Evolutionary conservation across 164 flowering plant genomes (phyloP), one percentile per base, ranked within the genome.

Genomic region (Chloranthus sessilifolius): DNA sequence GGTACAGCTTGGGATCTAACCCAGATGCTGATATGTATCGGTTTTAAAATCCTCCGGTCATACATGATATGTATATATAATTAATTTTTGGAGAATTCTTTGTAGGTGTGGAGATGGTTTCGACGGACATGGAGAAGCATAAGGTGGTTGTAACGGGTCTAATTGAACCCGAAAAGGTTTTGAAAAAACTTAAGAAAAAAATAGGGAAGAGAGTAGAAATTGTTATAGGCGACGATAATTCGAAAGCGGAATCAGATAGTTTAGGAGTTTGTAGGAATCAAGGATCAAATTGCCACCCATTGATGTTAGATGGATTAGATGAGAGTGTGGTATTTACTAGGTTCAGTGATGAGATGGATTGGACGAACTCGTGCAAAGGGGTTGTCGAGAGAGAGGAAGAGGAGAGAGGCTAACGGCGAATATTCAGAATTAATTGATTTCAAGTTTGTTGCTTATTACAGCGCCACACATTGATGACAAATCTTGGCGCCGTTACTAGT

Each of bases 291-390:
- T 7, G 5, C 11, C 22, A 27, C 4, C 27, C 40, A 6, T 21
- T 62, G 55, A 3, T 51, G 24, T 44, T 37, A 26, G 60, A 53
- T 23, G 61, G 52, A 30, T 52, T 68, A 42, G 55, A 21, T 3
- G 62, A 61, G 1, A 21, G 31, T 19, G 54, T 44, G 6, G 6
- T 60, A 2, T 46, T 72, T n/a, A 62, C 67, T 38, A 62, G 75
- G 66, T 86, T 86, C 45, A 83, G 73, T 37, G 95, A 86, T 37
- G 95, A 86, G 55, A 83, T n/a, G n/a, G n/a, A n/a, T n/a, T n/a
- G n/a, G n/a, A n/a, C n/a, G n/a, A n/a, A n/a, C n/a, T n/a, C n/a
- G n/a, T n/a, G n/a, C n/a, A n/a, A n/a, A n/a, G n/a, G n/a, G n/a
- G n/a, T n/a, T n/a, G n/a, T n/a, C n/a, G n/a, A n/a, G n/a, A n/a